Conservation (phyloP, 257 asterid species). For the Cordia subcordata region DNA sequence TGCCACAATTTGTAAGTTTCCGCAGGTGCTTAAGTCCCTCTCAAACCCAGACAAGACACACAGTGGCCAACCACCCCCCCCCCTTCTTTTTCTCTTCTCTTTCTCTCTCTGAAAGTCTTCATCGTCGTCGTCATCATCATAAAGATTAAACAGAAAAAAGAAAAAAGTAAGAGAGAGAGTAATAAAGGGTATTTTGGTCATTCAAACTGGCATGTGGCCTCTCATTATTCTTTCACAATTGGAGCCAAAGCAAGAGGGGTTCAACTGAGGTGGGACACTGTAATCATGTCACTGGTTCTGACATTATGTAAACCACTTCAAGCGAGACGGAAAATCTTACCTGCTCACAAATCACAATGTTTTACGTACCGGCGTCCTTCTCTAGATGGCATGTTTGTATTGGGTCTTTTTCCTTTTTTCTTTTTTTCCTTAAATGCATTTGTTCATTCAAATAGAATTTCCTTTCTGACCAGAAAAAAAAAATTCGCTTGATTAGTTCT, state of each 20-base stretch:
- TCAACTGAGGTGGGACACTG: not conserved
- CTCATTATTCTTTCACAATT: conserved; percentile 12
- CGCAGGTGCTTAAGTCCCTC: conserved; percentile 21
- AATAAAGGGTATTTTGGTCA: conserved; percentile 3
- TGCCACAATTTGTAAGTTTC: conserved; percentile 42
- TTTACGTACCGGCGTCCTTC: no score
- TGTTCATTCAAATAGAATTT: no score
- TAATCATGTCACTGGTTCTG: not conserved
- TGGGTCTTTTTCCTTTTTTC: no score
- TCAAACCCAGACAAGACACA: conserved; percentile 4
- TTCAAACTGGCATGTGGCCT: conserved; percentile 7
- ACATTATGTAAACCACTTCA: not conserved
- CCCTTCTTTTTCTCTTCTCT: not conserved
- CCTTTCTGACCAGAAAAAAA: no score
- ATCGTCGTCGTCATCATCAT: no score
- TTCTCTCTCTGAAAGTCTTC: conserved; percentile 9
- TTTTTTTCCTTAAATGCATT: no score
- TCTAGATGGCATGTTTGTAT: no score
- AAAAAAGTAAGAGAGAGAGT: not conserved
- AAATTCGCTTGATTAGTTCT: no score
- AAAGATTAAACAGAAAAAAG: conserved; percentile 8
- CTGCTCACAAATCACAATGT: not conserved
- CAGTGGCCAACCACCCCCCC: conserved; percentile 7
- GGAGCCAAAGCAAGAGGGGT: not conserved
- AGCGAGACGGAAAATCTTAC: not conserved